These are phyloP conservation scores for Clitoria ternatea DNA, from an alignment of 306 rosid species.

Conservation along the genomic window DNA sequence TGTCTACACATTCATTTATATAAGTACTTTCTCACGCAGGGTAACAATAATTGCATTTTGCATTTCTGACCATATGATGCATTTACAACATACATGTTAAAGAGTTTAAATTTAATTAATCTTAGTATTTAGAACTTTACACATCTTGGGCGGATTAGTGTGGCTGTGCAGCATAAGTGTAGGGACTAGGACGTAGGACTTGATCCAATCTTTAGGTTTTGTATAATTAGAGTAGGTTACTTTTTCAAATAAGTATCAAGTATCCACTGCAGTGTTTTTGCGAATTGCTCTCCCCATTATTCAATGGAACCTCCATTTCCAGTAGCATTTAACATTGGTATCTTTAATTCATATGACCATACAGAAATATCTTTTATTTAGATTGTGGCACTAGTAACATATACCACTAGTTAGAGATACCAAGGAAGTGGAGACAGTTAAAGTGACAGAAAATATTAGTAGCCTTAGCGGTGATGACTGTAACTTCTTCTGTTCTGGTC, in stretches of 20 bases:
- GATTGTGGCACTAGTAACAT: not conserved
- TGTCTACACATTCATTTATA: not conserved
- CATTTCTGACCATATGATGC: not conserved
- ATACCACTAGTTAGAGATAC: not conserved
- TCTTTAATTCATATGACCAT: not conserved
- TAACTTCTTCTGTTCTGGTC: not conserved
- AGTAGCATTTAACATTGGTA: not conserved
- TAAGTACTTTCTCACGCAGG: not conserved
- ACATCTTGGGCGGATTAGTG: not conserved
- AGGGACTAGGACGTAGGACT: not conserved
- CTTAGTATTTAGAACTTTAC: not conserved
- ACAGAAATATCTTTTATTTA: not conserved
- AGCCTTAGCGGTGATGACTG: not conserved
- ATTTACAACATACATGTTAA: not conserved
- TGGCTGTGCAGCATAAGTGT: not conserved
- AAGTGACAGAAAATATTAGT: not conserved
- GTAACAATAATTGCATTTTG: not conserved
- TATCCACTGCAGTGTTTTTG: not conserved
- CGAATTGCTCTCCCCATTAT: not conserved
- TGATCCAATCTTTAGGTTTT: not conserved
- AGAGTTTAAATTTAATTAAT: not conserved
- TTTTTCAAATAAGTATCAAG: slow-evolving; percentile 13
- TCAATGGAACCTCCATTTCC: not conserved
- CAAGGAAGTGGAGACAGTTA: not conserved
- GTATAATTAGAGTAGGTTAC: not conserved